Base-by-base conservation (phyloP, 768 basidiomycete genomes). In the Amanita polypyramis region DNA sequence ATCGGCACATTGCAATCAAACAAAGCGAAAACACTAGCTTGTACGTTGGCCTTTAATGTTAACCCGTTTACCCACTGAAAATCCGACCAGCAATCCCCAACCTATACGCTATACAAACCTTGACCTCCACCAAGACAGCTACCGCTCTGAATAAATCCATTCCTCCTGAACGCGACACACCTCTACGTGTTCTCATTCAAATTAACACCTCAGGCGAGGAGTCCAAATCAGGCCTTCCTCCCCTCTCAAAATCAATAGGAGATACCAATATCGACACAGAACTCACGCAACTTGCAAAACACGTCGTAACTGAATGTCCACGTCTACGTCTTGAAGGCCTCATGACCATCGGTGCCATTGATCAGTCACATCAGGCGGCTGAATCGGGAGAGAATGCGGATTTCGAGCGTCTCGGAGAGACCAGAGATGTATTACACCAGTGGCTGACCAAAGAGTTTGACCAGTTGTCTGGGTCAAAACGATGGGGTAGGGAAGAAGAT, bases 181-280 rank as follows among this genome's bases (percentile, higher is more conserved):
- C 80, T 5, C 76, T 99, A 6, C 79, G 88, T 60, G 75, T 98
- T 47, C 77, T 94, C 51, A 65, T 99, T 30, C 96, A 98, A 63
- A 74, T 98, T 60, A 99, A 99, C 65, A 98, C 95, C 5, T 97
- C 94, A 0, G 80, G 80, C n/a, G 96, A 98, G 60, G 82, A 79
- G 45, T 72, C 75, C 12, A 99, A 99, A 65, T 92, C 93, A 0
- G 96, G 96, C 1, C 66, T 97, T 1, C 56, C 76, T 14, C 80
- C 86, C 2, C 70, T 91, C 10, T 49, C 39, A 27, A 41, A 33
- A 23, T 17, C 30, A 17, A 42, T 14, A 23, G 14, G 15, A 1
- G 37, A 40, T 23, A 49, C 65, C 6, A 27, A 66, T 7, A 58
- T 66, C 11, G 58, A 63, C 7, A 68, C 72, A 2, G 86, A 86